phyloP scores from a whole-genome alignment of 2,329 filamentous ascomycete genomes.

The Rosellinia necatrix region DNA sequence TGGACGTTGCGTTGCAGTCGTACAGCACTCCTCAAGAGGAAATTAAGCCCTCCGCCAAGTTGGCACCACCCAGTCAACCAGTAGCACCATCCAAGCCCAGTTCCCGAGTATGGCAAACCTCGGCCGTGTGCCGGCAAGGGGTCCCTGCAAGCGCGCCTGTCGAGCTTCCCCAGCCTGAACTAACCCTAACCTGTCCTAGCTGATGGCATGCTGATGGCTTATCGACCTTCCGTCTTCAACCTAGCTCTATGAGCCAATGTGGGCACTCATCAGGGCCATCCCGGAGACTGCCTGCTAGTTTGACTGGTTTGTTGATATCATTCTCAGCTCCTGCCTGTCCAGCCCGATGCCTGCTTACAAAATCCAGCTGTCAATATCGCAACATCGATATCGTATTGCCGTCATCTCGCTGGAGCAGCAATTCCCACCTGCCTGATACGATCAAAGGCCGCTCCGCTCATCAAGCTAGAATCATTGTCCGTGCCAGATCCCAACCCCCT shows the following conservation, averaged over 20 bases:
- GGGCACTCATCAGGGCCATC: constrained; percentile 15
- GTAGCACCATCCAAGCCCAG: too few species aligned
- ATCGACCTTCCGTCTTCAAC: constrained; percentile 35
- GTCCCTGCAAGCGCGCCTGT: constrained; percentile 14
- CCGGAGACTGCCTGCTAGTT: constrained; percentile 4
- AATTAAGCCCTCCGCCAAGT: constrained; percentile 2
- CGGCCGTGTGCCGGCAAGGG: constrained; percentile 3
- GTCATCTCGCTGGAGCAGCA: constrained; percentile 8
- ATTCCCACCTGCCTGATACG: constrained; percentile 27
- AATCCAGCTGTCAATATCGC: background rate
- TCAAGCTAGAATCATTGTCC: constrained; percentile 7
- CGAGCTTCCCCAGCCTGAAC: constrained; percentile 15
- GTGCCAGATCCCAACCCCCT: background rate
- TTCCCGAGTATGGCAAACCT: constrained; percentile 9
- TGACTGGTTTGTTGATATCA: constrained; percentile 5
- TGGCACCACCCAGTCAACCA: too few species aligned
- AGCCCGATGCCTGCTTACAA: constrained; percentile 11
- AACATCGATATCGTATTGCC: constrained; percentile 8
- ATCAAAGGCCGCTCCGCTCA: constrained; percentile 14
- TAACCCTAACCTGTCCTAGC: background rate
- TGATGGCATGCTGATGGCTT: too few species aligned
- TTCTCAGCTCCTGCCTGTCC: background rate
- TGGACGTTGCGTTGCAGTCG: too few species aligned
- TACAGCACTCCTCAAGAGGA: too few species aligned
- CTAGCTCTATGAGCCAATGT: constrained; percentile 20